These are phyloP conservation scores for Glarea lozoyensis DNA, from an alignment of 495 filamentous ascomycete genomes.

Conservation along the genomic window DNA sequence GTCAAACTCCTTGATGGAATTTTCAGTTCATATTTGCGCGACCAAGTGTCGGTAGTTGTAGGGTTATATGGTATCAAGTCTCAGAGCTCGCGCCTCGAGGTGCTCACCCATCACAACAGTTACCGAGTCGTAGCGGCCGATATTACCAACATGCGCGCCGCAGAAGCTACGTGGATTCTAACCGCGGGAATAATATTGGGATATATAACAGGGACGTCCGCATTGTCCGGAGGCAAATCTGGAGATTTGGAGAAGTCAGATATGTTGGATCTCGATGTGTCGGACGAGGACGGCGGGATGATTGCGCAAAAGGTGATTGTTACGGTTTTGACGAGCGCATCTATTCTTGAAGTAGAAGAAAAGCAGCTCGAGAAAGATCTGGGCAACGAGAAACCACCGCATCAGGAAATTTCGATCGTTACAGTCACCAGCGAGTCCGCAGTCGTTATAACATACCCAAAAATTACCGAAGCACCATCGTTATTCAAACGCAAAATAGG, in stretches of 20 bases:
- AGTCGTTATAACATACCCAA: conserved; percentile 7
- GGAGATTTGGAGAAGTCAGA: not conserved
- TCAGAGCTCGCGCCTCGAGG: not conserved
- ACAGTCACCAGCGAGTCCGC: conserved; percentile 1
- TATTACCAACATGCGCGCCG: conserved; percentile 4
- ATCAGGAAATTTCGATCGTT: not conserved
- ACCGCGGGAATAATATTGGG: conserved; percentile 4
- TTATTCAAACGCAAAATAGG: conserved; percentile 15
- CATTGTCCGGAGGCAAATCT: not conserved
- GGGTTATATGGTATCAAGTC: not conserved
- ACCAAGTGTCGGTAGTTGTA: conserved; percentile 7
- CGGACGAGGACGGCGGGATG: not conserved
- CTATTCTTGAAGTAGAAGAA: not conserved
- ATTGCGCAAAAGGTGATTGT: not conserved
- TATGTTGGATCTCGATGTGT: not conserved
- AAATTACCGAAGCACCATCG: conserved; percentile 12
- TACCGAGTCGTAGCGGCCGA: not conserved
- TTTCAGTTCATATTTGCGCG: not conserved
- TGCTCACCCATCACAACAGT: not conserved
- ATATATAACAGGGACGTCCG: conserved; percentile 4
- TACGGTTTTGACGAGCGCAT: not conserved
- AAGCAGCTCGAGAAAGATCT: not conserved
- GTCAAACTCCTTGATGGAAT: conserved; percentile 7
- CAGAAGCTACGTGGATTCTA: conserved; percentile 5
- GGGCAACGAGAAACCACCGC: not conserved